Evolutionary conservation across 495 filamentous ascomycete genomes (phyloP).

Genomic region (Chaetomium cochliodes): DNA sequence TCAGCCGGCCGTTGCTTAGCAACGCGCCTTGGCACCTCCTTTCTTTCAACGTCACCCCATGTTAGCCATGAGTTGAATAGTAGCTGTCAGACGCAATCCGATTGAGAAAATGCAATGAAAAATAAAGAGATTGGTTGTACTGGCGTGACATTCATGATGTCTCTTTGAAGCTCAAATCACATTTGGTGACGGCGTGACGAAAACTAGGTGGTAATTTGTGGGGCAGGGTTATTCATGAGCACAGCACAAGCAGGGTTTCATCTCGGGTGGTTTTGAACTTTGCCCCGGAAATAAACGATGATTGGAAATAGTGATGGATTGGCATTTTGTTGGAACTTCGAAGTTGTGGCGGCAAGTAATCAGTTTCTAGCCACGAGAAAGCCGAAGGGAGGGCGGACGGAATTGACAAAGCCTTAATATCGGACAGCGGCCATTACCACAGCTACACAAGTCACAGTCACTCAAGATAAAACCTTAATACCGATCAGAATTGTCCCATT

Average conservation of each 20-base stretch:
- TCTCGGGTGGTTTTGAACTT: no score
- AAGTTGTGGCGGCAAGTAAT: no score
- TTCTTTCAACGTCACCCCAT: neutral
- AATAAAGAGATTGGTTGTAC: neutral
- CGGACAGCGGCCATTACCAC: neutral
- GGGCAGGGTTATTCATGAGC: neutral
- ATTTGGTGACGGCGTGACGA: neutral
- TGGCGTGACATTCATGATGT: neutral
- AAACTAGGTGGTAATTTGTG: neutral
- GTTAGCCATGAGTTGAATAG: neutral
- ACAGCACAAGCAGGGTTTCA: neutral
- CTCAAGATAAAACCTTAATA: no score
- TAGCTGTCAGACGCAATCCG: neutral
- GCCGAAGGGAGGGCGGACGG: neutral
- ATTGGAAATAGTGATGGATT: no score
- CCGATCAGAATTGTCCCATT: neutral
- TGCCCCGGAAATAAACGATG: no score
- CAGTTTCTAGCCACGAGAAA: neutral
- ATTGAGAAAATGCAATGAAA: neutral
- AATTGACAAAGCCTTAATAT: neutral
- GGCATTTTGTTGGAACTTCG: no score
- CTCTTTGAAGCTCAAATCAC: neutral
- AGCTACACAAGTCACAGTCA: neutral
- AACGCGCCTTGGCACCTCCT: constrained; percentile 14
- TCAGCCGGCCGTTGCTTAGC: constrained; percentile 3